Evolutionary conservation across 2,329 filamentous ascomycete species (phyloP).

Genomic region (Talaromyces atroroseus): DNA sequence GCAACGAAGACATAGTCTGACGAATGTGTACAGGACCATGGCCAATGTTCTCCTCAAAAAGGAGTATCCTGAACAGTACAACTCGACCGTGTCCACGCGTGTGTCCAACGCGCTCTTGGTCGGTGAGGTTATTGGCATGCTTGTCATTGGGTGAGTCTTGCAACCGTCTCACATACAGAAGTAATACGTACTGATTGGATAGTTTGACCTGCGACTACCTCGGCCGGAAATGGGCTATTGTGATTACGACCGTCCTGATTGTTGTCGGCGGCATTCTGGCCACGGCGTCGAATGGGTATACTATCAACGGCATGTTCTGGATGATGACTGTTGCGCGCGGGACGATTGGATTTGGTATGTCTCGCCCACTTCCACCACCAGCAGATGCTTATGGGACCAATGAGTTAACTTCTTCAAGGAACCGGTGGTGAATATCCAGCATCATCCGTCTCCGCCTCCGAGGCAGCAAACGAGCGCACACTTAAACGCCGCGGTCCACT

Average conservation of each 20-base stretch:
- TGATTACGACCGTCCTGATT: slow-evolving; percentile 44
- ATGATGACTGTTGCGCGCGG: slow-evolving; percentile 49
- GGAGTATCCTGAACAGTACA: slow-evolving; percentile 23
- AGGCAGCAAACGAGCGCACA: slow-evolving; percentile 45
- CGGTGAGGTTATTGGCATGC: slow-evolving; percentile 24
- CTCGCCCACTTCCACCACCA: background rate
- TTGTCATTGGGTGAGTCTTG: slow-evolving; percentile 21
- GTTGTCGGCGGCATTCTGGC: slow-evolving; percentile 44
- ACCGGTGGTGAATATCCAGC: slow-evolving; percentile 47
- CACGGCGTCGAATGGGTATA: slow-evolving; percentile 41
- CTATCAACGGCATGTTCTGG: slow-evolving; percentile 48
- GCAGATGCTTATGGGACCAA: too few relatives aligned
- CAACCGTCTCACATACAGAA: background rate
- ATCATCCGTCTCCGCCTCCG: slow-evolving; percentile 42
- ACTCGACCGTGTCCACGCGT: slow-evolving; percentile 23
- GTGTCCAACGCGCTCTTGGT: slow-evolving; percentile 26
- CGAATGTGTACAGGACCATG: slow-evolving; percentile 21
- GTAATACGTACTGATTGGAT: background rate
- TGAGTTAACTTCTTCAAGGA: slow-evolving; percentile 13
- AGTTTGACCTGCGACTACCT: slow-evolving; percentile 42
- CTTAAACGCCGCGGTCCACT: slow-evolving; percentile 36
- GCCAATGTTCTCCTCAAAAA: slow-evolving; percentile 25
- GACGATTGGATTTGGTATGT: slow-evolving; percentile 41
- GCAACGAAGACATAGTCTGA: background rate
- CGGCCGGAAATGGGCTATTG: slow-evolving; percentile 43